Evolutionary conservation across 441 rosid species (phyloP).

Genomic region (Erodium texanum): DNA sequence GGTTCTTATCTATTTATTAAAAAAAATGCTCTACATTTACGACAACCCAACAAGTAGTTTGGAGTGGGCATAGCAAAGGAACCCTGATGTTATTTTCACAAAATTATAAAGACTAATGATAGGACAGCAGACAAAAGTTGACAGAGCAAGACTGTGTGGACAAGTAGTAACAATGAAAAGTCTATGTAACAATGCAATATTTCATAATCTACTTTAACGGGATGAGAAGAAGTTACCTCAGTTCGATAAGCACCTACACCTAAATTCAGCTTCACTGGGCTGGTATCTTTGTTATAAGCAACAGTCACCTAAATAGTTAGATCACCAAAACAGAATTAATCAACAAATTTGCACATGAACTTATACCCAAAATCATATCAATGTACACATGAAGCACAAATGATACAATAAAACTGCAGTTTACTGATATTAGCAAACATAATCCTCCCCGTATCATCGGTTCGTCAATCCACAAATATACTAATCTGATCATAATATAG

Average conservation of each 20-base stretch:
- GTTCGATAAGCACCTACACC: conserved; percentile 98
- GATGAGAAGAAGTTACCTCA: conserved; percentile 37
- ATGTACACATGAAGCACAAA: too few relatives aligned
- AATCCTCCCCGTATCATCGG: background rate
- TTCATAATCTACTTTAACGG: background rate
- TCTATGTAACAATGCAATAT: background rate
- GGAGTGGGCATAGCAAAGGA: background rate
- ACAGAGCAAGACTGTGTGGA: background rate
- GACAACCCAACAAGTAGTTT: background rate
- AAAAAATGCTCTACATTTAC: background rate
- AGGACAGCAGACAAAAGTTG: too few relatives aligned
- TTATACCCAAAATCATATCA: too few relatives aligned
- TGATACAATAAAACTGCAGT: too few relatives aligned
- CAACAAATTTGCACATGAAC: background rate
- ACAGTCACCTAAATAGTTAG: conserved; percentile 25
- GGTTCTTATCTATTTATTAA: background rate
- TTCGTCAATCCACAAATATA: background rate
- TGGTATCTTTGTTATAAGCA: conserved; percentile 85
- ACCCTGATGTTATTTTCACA: background rate
- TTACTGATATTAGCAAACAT: too few relatives aligned
- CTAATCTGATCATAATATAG: background rate
- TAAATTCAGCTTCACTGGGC: conserved; percentile 81
- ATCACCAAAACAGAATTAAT: background rate
- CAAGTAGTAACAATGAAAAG: too few relatives aligned
- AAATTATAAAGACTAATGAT: background rate